Percentiles rank a stretch among this genome's conserved stretches.
Evolutionary conservation across 345 rosid species (phyloP).

Genomic region (Lenwebbia sp.): DNA sequence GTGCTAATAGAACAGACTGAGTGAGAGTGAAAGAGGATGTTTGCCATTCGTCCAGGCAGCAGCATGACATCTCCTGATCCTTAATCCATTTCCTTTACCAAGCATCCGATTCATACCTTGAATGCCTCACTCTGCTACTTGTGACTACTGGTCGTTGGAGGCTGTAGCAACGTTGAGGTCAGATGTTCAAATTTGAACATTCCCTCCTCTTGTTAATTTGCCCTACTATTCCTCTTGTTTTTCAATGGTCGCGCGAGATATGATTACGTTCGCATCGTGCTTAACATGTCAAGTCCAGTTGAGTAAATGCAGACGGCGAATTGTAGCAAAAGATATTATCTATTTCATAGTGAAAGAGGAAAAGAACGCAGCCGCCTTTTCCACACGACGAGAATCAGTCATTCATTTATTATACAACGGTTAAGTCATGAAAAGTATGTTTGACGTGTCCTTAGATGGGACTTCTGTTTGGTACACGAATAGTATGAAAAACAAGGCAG

Average conservation of each 20-base stretch:
- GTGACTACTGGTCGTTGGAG: background rate
- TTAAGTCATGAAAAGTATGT: too few relatives aligned
- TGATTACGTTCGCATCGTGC: background rate
- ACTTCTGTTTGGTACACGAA: too few relatives aligned
- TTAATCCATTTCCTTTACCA: background rate
- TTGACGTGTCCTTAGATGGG: too few relatives aligned
- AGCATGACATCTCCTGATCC: background rate
- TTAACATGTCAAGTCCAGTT: background rate
- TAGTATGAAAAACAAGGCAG: too few relatives aligned
- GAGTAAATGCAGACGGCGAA: too few relatives aligned
- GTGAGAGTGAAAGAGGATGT: background rate
- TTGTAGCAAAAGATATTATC: too few relatives aligned
- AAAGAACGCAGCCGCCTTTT: fast-evolving
- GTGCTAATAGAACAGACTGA: background rate
- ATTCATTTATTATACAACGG: too few relatives aligned
- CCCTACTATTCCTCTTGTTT: background rate
- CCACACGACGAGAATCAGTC: background rate
- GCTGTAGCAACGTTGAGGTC: background rate
- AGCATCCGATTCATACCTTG: background rate
- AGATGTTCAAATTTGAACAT: background rate
- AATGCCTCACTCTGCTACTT: background rate
- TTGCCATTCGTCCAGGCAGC: background rate
- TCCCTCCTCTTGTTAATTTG: background rate
- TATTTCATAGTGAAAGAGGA: background rate
- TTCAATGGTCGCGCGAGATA: background rate